Base-by-base conservation (phyloP, 2,329 filamentous ascomycete genomes). In the Orbilia brochopaga region DNA sequence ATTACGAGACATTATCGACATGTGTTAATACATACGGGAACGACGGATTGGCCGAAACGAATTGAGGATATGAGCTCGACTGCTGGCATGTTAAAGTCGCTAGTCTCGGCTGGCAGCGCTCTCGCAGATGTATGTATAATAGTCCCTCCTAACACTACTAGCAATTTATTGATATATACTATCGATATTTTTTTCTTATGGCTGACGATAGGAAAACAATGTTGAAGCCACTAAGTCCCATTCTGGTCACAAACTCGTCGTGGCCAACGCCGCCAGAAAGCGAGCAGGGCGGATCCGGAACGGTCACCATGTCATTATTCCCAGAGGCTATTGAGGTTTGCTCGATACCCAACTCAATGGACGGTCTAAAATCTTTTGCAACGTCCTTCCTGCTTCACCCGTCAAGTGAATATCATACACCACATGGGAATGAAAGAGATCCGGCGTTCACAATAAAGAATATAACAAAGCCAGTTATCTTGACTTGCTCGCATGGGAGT, bases 401-500 rank as follows among this genome's bases (percentile, higher is more conserved):
- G 23, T 60, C 67, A 2, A 52, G 50, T 13, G 32, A 50, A 21
- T 35, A 35, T 21, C 32, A 48, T 5, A 21, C 44, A 15, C 2
- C 61, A 11, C 24, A 17, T 19, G 42, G 46, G 11, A 23, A 27
- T 17, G 42, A 35, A 2, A 21, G 23, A 7, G 55, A 65, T 7
- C 4, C 21, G 6, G 65, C 58, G 8, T 32, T 32, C 8, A 32
- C 27, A 3, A 32, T 32, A 1, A 52, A 32, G 4, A 64, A 46
- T 44, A 74, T 75, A 24, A 40, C 59, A 2, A 72, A 75, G 23
- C 67, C 74, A 10, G 60, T 90, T n/a, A 85, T 99, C 30, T 81
- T 97, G 19, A 88, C 97, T 48, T 99, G 94, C 78, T 91, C 92
- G 0, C 94, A 99, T 76, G 89, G 88, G 13, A 87, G 87, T 1